Evolutionary conservation across 495 filamentous ascomycete species (phyloP).

Genomic region (Aspergillus conjunctus): DNA sequence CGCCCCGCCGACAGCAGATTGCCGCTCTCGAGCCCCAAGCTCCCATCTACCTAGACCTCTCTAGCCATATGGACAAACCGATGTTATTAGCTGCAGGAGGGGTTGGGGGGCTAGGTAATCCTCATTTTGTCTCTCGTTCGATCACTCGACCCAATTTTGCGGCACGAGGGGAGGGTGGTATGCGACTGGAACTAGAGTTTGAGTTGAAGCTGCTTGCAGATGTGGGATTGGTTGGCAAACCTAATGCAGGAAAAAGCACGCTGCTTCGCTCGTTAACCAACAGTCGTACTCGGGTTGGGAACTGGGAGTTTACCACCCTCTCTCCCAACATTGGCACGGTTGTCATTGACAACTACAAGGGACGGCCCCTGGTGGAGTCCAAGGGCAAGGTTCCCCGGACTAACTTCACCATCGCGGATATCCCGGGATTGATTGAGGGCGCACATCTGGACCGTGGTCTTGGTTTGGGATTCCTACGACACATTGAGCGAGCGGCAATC

Average conservation of each 20-base stretch:
- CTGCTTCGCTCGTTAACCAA: slow-evolving; percentile 83
- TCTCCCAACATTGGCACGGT: slow-evolving; percentile 95
- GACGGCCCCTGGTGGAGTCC: slow-evolving; percentile 58
- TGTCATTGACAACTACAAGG: slow-evolving; percentile 79
- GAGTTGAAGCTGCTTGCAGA: slow-evolving; percentile 95
- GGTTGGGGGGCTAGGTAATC: slow-evolving; percentile 88
- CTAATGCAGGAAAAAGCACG: slow-evolving; percentile 96
- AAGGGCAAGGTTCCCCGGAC: slow-evolving; percentile 53
- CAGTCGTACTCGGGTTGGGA: slow-evolving; percentile 82
- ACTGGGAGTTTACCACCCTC: slow-evolving; percentile 96
- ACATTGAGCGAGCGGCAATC: slow-evolving; percentile 90
- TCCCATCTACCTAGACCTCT: slow-evolving; percentile 81
- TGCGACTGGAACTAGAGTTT: slow-evolving; percentile 77
- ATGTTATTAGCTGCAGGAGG: slow-evolving; percentile 90
- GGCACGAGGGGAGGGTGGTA: slow-evolving; percentile 78
- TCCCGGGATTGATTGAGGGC: slow-evolving; percentile 86
- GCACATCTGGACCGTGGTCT: slow-evolving; percentile 92
- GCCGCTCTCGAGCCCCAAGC: slow-evolving; percentile 63
- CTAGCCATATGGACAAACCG: slow-evolving; percentile 74
- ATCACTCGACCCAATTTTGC: slow-evolving; percentile 79
- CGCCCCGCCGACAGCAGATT: slow-evolving; percentile 57
- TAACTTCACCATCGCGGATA: slow-evolving; percentile 91
- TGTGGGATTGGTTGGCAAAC: slow-evolving; percentile 89
- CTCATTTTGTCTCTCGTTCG: slow-evolving; percentile 78
- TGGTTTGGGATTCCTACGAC: slow-evolving; percentile 87